These are phyloP conservation scores for Pharus latifolius DNA, from an alignment of 176 grass and related monocot genomes.

Conservation along the genomic window DNA sequence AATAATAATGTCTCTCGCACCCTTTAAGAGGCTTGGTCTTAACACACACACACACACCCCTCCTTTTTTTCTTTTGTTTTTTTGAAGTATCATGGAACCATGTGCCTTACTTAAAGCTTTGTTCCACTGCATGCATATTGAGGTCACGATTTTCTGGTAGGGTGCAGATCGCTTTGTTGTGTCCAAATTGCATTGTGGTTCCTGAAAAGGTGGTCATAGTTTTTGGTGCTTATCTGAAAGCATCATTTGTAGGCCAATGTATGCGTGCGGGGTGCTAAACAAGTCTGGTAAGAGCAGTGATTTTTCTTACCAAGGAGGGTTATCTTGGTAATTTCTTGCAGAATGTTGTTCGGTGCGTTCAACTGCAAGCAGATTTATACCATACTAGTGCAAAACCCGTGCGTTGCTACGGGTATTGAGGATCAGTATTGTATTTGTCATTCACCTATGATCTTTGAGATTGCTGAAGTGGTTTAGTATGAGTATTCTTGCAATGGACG, in stretches of 20 bases:
- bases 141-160: background rate
- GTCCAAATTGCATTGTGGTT: background rate
- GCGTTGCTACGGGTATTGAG: too few species aligned
- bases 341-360: background rate
- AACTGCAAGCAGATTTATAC: background rate
- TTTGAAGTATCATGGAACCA: background rate
- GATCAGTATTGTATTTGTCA: too few species aligned
- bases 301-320: background rate
- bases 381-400: too few species aligned
- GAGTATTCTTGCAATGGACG: too few species aligned
- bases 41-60: too few species aligned
- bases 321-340: background rate
- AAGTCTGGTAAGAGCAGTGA: background rate
- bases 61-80: background rate
- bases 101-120: slow-evolving; percentile 6
- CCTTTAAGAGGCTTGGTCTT: too few species aligned
- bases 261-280: background rate
- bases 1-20: too few species aligned
- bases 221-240: background rate
- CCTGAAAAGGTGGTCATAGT: background rate
- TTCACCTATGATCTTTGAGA: too few species aligned
- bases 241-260: background rate
- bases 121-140: slow-evolving; percentile 22
- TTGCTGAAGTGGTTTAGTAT: too few species aligned
- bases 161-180: background rate